Conservation (phyloP, 2,329 filamentous ascomycete genomes). For the Colletotrichum echinochloae region DNA sequence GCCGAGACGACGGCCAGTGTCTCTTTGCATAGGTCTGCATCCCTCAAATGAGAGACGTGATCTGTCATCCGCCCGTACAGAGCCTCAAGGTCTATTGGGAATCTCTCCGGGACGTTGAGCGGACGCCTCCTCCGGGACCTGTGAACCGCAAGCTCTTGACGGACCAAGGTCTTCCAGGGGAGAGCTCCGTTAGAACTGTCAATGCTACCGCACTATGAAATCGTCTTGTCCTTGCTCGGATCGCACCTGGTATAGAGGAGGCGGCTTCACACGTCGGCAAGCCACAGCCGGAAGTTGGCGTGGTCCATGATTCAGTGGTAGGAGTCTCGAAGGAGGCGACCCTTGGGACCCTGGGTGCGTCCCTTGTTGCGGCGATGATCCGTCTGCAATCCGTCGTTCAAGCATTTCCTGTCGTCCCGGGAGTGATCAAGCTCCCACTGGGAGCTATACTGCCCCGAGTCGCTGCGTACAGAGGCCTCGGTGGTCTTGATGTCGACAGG, state of each 20-base stretch:
- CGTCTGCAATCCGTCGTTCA: neutral
- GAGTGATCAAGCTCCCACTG: neutral
- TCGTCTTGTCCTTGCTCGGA: constrained; percentile 59
- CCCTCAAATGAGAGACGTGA: constrained; percentile 46
- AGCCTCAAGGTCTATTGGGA: constrained; percentile 50
- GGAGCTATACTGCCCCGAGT: neutral
- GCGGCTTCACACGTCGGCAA: constrained; percentile 21
- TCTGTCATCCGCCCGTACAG: constrained; percentile 55
- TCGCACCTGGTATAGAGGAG: constrained; percentile 55
- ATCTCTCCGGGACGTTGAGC: constrained; percentile 12
- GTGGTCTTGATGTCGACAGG: neutral
- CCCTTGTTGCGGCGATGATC: constrained; percentile 51
- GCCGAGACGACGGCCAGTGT: constrained; percentile 49
- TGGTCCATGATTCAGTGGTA: constrained; percentile 52
- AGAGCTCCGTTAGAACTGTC: constrained; percentile 53
- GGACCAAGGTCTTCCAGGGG: constrained; percentile 51
- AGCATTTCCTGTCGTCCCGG: neutral
- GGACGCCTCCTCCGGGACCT: constrained; percentile 22
- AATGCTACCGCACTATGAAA: constrained; percentile 53
- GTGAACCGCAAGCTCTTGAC: constrained; percentile 31
- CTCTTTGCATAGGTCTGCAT: constrained; percentile 48
- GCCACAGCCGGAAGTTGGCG: constrained; percentile 46
- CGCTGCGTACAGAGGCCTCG: neutral
- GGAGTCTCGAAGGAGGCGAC: constrained; percentile 47
- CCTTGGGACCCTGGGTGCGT: constrained; percentile 51